These are phyloP conservation scores for Penicillium occitanis DNA, from an alignment of 2,329 filamentous ascomycete genomes.

Conservation along the genomic window DNA sequence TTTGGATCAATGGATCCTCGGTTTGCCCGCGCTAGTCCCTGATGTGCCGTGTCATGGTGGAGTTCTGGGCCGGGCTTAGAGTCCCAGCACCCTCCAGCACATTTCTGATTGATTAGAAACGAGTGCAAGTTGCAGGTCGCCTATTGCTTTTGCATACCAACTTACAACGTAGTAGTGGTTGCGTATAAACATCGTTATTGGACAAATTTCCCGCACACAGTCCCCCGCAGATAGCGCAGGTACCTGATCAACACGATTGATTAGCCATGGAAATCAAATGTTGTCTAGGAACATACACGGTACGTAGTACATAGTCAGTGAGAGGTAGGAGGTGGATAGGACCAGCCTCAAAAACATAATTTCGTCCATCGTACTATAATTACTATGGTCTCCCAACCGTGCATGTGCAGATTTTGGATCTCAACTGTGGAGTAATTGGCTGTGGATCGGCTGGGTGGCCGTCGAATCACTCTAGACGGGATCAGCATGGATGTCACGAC, in stretches of 20 bases:
- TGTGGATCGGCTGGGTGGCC: not conserved
- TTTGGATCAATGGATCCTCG: not conserved
- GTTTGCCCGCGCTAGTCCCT: conserved; percentile 16
- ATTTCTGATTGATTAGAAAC: not conserved
- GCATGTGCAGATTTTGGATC: not conserved
- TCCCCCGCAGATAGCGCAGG: not conserved
- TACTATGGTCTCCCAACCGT: not conserved
- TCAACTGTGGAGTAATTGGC: not conserved
- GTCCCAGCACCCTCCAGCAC: not conserved
- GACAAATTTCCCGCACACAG: not conserved
- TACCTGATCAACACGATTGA: not conserved
- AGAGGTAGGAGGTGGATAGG: too few species aligned
- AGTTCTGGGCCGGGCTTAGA: not conserved
- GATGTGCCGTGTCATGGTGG: conserved; percentile 15
- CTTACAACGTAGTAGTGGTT: not conserved
- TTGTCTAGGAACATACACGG: not conserved
- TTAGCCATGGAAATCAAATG: not conserved
- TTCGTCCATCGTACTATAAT: not conserved
- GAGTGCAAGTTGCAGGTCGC: not conserved
- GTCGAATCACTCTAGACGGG: not conserved
- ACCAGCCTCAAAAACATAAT: not conserved
- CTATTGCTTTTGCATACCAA: not conserved
- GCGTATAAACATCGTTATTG: not conserved
- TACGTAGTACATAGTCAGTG: not conserved
- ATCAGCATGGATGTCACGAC: not conserved